Percentiles rank a stretch among this genome's conserved stretches.
Conservation (phyloP, 2,329 filamentous ascomycete species). For the Colletotrichum sojae region DNA sequence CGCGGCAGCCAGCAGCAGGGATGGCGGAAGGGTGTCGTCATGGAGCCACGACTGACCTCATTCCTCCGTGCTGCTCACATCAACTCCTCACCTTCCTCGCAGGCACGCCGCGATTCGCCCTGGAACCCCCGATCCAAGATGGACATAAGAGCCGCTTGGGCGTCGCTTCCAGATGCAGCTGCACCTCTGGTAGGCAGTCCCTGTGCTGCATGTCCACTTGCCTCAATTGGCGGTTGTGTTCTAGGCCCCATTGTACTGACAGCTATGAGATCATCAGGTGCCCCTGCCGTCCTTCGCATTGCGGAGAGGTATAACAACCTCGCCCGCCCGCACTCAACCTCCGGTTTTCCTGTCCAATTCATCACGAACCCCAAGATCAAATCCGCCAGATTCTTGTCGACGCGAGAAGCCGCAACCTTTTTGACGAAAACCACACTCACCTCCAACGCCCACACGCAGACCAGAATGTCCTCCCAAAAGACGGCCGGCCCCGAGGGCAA, state of each 20-base stretch:
- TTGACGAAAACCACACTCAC: background rate
- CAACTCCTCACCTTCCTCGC: constrained; percentile 6
- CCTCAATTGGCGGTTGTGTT: constrained; percentile 4
- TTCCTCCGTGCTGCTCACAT: constrained; percentile 16
- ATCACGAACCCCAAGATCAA: background rate
- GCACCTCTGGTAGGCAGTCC: too few species aligned
- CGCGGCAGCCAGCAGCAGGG: background rate
- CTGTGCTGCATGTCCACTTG: constrained; percentile 1
- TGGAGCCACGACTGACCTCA: constrained; percentile 39
- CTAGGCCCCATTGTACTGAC: background rate
- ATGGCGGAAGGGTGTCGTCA: constrained; percentile 34
- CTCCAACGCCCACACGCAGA: background rate
- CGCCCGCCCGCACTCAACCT: background rate
- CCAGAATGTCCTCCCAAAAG: constrained; percentile 39
- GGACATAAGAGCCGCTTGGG: constrained; percentile 7
- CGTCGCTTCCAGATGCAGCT: background rate
- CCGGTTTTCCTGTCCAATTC: background rate
- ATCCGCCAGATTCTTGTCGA: background rate
- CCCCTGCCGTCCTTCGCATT: background rate
- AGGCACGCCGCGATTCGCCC: background rate
- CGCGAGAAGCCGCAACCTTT: background rate
- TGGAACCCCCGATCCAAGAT: constrained; percentile 10
- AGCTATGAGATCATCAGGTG: constrained; percentile 33
- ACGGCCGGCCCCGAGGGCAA: constrained; percentile 44
- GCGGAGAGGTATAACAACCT: constrained; percentile 16